phyloP scores from a whole-genome alignment of 148 eudicot genomes.

The Amaranthus cruentus region DNA sequence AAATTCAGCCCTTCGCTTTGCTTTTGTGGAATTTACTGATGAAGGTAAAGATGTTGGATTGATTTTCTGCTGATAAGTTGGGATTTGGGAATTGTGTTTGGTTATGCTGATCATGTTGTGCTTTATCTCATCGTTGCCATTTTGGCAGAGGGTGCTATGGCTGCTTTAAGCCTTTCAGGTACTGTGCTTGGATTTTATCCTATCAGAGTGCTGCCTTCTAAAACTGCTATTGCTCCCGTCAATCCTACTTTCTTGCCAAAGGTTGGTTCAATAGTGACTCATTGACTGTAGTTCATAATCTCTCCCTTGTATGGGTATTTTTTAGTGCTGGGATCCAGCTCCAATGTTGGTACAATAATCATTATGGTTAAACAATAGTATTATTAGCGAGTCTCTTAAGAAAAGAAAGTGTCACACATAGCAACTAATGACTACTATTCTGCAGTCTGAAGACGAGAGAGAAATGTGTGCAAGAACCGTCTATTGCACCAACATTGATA shows the following conservation, averaged over 20 bases:
- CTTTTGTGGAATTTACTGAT: conserved; percentile 87
- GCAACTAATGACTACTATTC: conserved; percentile 18
- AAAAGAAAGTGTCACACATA: background rate
- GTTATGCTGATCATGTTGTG: conserved; percentile 1
- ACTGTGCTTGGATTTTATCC: conserved; percentile 96
- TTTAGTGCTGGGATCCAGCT: background rate
- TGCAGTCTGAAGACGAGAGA: conserved; percentile 94
- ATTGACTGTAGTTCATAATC: background rate
- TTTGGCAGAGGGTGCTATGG: conserved; percentile 80
- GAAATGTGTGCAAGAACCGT: conserved; percentile 99
- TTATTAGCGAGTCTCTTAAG: background rate
- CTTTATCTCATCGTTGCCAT: conserved; percentile 6
- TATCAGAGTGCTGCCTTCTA: conserved; percentile 88
- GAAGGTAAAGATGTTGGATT: conserved; percentile 49
- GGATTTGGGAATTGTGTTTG: conserved; percentile 9
- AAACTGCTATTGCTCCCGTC: conserved; percentile 98
- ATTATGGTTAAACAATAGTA: conserved; percentile 10
- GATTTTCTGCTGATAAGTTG: background rate
- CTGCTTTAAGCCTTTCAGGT: conserved; percentile 84
- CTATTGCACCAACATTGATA: conserved; percentile 90
- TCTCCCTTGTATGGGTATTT: background rate
- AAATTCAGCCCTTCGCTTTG: conserved; percentile 94
- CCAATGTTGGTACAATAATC: background rate
- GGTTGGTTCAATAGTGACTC: conserved; percentile 36
- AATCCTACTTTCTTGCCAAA: conserved; percentile 91